Evolutionary conservation across 2,329 filamentous ascomycete species (phyloP), one percentile per base, ranked within the genome.

Genomic region (Botrytis pseudocinerea): DNA sequence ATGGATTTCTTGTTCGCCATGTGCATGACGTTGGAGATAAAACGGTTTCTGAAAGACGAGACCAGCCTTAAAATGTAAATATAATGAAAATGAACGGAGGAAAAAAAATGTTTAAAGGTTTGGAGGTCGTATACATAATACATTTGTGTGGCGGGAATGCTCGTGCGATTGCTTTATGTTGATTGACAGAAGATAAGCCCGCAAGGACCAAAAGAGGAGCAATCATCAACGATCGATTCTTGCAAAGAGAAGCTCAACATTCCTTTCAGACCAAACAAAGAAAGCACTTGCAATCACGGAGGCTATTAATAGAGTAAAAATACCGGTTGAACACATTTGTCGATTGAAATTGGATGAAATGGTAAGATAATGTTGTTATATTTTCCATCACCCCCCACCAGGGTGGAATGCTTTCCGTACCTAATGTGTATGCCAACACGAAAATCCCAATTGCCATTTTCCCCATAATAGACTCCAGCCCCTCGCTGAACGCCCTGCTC

Each of bases 211-310:
- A 38, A 20, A 40, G 14, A 66, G 16, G 46, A 14, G 25, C 22
- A 28, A 5, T 14, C n/a, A 22, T 57, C 14, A 20, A 42, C n/a
- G 9, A 32, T 42, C 1, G 38, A 32, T 25, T 32, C 10, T 22
- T 57, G 12, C 9, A 38, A 28, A 32, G 28, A 32, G 25, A 14
- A 68, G 40, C 2, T 5, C 20, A 40, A 68, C 10, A 22, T 68
- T 57, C 14, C 38, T 32, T 68, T 16, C 6, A 16, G 4, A 3
- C 25, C 6, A 10, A 42, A 68, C 4, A 44, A 69, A 57, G n/a
- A 32, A 44, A 57, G 65, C 65, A 44, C 65, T 69, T 66, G 46
- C 46, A 54, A n/a, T 66, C 48, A 68, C 35, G 9, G 48, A 42
- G 35, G 20, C 25, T 68, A 68, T 28, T 32, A 14, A 16, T 42